Conservation (phyloP, 805 yeast species). For the Blastobotrys attinorum region DNA sequence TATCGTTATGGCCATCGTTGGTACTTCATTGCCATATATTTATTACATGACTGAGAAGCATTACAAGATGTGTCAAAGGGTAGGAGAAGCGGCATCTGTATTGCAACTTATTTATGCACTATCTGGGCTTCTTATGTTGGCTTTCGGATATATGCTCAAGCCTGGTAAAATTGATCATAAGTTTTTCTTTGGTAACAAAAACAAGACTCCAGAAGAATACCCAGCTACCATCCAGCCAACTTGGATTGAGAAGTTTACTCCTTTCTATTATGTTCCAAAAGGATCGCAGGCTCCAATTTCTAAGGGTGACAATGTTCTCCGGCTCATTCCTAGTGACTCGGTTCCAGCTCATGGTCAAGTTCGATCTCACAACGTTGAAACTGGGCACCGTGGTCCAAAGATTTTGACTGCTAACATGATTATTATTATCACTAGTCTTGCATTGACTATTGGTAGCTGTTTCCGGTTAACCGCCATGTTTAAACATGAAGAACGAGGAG, state of each 20-base stretch:
- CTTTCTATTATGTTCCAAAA: slow-evolving; percentile 37
- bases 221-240: slow-evolving; percentile 49
- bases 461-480: slow-evolving; percentile 30
- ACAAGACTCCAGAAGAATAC: slow-evolving; percentile 9
- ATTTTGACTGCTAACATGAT: too few species aligned
- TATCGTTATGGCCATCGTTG: slow-evolving; percentile 61
- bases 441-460: slow-evolving; percentile 22
- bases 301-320: slow-evolving; percentile 45
- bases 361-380: too few species aligned
- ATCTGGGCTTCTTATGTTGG: slow-evolving; percentile 40
- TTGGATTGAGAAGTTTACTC: slow-evolving; percentile 70
- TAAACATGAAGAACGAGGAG: slow-evolving; percentile 26
- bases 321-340: slow-evolving; percentile 36
- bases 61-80: slow-evolving; percentile 46
- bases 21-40: slow-evolving; percentile 51
- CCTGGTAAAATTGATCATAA: slow-evolving; percentile 42
- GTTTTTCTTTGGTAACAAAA: neutral
- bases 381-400: too few species aligned
- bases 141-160: slow-evolving; percentile 44
- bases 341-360: slow-evolving; percentile 41
- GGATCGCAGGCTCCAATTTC: slow-evolving; percentile 39
- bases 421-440: slow-evolving; percentile 25
- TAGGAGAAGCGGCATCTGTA: slow-evolving; percentile 43
- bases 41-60: slow-evolving; percentile 42
- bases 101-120: slow-evolving; percentile 44